phyloP scores from a whole-genome alignment of 345 rosid species.

The Ricinus communis region DNA sequence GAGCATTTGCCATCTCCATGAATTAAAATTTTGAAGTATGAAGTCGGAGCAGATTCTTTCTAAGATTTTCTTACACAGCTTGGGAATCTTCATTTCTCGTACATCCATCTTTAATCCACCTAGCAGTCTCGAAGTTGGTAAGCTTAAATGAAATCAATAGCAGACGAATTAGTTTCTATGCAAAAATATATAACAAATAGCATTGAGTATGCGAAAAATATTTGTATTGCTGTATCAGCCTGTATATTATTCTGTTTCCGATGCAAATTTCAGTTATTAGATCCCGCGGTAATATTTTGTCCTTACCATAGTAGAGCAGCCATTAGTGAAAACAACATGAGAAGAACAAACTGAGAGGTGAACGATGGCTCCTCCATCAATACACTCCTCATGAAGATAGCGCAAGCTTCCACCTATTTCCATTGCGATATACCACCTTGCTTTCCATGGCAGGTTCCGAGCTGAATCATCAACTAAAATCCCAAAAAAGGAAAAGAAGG shows the following conservation, averaged over 20 bases:
- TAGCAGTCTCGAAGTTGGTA: constrained; percentile 37
- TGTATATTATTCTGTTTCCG: too few relatives aligned
- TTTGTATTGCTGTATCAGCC: too few relatives aligned
- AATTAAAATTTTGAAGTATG: neutral
- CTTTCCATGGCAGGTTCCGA: constrained; percentile 40
- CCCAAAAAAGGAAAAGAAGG: neutral
- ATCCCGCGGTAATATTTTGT: too few relatives aligned
- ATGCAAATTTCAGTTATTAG: too few relatives aligned
- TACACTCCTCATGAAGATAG: constrained; percentile 55
- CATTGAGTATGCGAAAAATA: too few relatives aligned
- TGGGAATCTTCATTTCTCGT: neutral
- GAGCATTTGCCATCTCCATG: neutral
- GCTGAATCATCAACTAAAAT: constrained; percentile 36
- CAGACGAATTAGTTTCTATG: constrained; percentile 10
- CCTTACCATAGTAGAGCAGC: constrained; percentile 42
- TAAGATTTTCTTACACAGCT: constrained; percentile 31
- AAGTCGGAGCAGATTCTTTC: too few relatives aligned
- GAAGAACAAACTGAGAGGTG: constrained; percentile 44
- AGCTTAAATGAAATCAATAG: constrained; percentile 37
- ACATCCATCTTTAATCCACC: constrained; percentile 28
- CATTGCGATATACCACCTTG: constrained; percentile 48
- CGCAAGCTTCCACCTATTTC: constrained; percentile 46
- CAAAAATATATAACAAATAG: too few relatives aligned
- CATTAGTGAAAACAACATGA: constrained; percentile 25
- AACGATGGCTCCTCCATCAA: constrained; percentile 44